These are phyloP conservation scores for Diaporthe batatas DNA, from an alignment of 2,329 filamentous ascomycete genomes.

Conservation along the genomic window DNA sequence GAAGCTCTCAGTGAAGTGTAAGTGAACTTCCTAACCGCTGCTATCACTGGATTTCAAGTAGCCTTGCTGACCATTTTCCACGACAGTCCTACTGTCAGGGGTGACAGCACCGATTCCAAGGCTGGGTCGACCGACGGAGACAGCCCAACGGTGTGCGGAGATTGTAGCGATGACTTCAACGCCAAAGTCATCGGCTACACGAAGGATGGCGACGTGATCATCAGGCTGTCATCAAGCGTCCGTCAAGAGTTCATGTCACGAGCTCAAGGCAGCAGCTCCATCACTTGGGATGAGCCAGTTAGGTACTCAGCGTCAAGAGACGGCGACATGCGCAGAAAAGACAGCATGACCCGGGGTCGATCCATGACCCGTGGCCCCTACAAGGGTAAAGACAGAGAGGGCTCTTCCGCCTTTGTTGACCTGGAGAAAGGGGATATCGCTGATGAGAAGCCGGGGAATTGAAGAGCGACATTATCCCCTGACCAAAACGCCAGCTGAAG, in stretches of 20 bases:
- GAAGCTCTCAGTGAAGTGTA: slow-evolving; percentile 40
- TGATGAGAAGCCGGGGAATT: not conserved
- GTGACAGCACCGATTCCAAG: slow-evolving; percentile 33
- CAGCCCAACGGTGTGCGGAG: not conserved
- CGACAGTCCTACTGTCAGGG: slow-evolving; percentile 35
- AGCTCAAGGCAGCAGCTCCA: slow-evolving; percentile 12
- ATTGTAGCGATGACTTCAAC: slow-evolving; percentile 36
- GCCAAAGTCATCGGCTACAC: slow-evolving; percentile 41
- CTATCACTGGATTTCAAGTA: not conserved
- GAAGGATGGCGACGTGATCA: slow-evolving; percentile 41
- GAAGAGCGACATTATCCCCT: not conserved
- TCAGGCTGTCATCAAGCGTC: slow-evolving; percentile 34
- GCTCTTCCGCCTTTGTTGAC: slow-evolving; percentile 9
- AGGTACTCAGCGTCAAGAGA: not conserved
- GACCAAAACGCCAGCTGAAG: not conserved
- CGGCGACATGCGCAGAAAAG: slow-evolving; percentile 23
- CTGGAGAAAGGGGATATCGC: slow-evolving; percentile 1
- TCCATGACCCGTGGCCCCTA: slow-evolving; percentile 31
- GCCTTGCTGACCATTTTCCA: not conserved
- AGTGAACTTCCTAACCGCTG: not conserved
- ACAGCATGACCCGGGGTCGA: slow-evolving; percentile 23
- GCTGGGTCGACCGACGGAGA: slow-evolving; percentile 24
- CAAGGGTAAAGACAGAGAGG: slow-evolving; percentile 45
- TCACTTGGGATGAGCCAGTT: slow-evolving; percentile 38
- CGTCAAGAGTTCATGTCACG: slow-evolving; percentile 28